phyloP scores from a whole-genome alignment of 306 rosid species.

The Sechiopsis laciniata region DNA sequence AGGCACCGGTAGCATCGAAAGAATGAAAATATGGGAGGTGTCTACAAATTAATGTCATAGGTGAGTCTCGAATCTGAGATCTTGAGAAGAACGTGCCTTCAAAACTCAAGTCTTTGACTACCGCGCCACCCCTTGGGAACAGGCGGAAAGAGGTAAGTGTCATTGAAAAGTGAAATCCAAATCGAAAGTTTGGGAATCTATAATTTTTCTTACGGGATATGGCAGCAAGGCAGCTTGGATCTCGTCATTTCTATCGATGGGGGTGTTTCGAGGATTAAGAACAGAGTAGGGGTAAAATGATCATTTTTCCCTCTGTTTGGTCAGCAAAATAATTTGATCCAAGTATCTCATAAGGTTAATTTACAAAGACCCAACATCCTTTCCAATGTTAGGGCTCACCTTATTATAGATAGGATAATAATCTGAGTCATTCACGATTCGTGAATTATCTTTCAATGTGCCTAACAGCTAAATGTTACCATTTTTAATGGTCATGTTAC shows the following conservation, averaged over 20 bases:
- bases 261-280: neutral
- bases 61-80: too few relatives aligned
- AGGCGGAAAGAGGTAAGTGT: too few relatives aligned
- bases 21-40: too few relatives aligned
- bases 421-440: neutral
- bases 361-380: neutral
- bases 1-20: too few relatives aligned
- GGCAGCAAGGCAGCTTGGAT: conserved; percentile 8
- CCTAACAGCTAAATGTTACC: neutral
- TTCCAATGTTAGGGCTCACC: neutral
- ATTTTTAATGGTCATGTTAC: conserved; percentile 3
- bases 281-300: neutral
- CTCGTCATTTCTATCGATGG: neutral
- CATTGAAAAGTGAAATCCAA: too few relatives aligned
- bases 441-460: neutral
- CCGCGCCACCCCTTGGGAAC: too few relatives aligned
- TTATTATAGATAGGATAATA: neutral
- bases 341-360: neutral
- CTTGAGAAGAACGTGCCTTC: too few relatives aligned
- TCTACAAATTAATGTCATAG: too few relatives aligned
- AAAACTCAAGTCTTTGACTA: too few relatives aligned
- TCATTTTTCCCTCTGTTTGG: neutral
- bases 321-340: neutral
- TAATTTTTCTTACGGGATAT: too few relatives aligned
- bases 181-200: too few relatives aligned